These are phyloP conservation scores for Colletotrichum coccodes DNA, from an alignment of 2,329 filamentous ascomycete genomes.

Conservation along the genomic window DNA sequence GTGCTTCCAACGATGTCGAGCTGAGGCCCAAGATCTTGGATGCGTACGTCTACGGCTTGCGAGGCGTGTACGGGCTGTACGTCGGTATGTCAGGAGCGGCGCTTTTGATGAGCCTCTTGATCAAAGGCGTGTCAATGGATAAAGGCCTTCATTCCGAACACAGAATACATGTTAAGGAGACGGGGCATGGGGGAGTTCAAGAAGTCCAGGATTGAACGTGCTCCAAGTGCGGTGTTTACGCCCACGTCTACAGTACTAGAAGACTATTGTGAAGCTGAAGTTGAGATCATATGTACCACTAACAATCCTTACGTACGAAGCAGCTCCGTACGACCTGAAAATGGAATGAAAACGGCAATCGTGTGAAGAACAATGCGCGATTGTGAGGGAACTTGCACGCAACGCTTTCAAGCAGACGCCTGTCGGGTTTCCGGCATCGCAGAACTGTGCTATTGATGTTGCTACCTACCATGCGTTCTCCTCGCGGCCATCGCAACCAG, in stretches of 20 bases:
- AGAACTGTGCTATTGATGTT: background rate
- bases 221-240: background rate
- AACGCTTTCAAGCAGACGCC: background rate
- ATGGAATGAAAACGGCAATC: background rate
- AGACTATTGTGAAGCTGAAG: background rate
- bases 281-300: background rate
- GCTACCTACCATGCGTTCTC: background rate
- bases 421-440: background rate
- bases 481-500: background rate
- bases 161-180: background rate
- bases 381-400: background rate
- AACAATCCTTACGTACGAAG: background rate
- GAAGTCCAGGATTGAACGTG: background rate
- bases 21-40: background rate
- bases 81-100: background rate
- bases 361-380: background rate
- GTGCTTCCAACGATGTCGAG: background rate
- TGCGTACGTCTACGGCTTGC: background rate
- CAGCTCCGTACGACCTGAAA: background rate
- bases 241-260: background rate
- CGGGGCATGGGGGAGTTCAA: background rate
- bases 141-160: background rate
- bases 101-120: conserved; percentile 3
- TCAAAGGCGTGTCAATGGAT: background rate
- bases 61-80: background rate